Evolutionary conservation across 371 early-diverging fungal genomes (phyloP).

Genomic region (Racocetra persica): DNA sequence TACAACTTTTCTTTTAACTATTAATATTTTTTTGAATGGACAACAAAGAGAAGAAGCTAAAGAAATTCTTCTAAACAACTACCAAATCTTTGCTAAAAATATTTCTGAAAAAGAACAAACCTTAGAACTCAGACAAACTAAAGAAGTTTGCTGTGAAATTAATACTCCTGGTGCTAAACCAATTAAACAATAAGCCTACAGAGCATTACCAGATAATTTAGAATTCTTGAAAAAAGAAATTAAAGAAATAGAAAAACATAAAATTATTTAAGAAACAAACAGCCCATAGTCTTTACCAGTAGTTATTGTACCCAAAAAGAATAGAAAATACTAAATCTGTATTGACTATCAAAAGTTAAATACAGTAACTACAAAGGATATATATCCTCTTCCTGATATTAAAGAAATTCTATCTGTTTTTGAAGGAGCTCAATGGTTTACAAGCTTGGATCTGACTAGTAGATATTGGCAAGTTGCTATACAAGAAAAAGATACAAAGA

Average conservation of each 20-base stretch:
- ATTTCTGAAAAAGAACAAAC: neutral
- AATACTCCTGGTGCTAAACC: neutral
- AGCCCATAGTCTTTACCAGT: too few species aligned
- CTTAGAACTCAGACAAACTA: neutral
- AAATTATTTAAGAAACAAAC: too few species aligned
- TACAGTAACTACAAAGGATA: neutral
- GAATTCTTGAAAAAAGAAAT: too few species aligned
- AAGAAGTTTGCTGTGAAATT: neutral
- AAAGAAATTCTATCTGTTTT: neutral
- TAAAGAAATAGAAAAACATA: too few species aligned
- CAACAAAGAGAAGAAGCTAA: too few species aligned
- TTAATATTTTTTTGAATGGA: too few species aligned
- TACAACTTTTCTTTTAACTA: too few species aligned
- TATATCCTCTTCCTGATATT: neutral
- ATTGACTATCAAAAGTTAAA: neutral
- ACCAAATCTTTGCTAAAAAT: neutral
- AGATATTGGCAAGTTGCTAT: conserved; percentile 43
- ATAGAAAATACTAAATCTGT: neutral
- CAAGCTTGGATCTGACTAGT: conserved; percentile 47
- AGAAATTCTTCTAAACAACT: too few species aligned
- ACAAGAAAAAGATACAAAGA: conserved; percentile 31
- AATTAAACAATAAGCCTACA: neutral
- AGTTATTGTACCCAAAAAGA: neutral
- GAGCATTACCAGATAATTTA: neutral
- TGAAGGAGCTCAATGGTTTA: conserved; percentile 19